Conservation (phyloP, 2,329 filamentous ascomycete genomes). For the Trichoderma asperellum region DNA sequence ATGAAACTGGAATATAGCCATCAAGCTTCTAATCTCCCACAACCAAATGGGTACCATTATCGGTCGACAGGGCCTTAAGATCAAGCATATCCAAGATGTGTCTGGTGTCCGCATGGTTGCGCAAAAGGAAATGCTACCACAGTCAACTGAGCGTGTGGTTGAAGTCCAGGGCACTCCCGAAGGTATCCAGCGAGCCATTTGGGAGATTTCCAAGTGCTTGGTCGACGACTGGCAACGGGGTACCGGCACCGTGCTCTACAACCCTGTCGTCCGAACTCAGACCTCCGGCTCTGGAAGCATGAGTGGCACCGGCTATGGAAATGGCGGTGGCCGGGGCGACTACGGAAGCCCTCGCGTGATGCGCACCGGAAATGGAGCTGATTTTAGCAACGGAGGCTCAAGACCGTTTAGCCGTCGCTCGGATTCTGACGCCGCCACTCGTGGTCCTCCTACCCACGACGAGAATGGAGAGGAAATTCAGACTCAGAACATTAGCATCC, state of each 20-base stretch:
- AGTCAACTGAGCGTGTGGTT: constrained; percentile 97
- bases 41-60: constrained; percentile 99
- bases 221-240: constrained; percentile 98
- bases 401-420: constrained; percentile 77
- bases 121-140: constrained; percentile 99
- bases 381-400: constrained; percentile 81
- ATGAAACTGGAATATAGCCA: constrained; percentile 59
- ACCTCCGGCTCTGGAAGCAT: constrained; percentile 55
- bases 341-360: constrained; percentile 73
- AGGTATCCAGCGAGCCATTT: constrained; percentile 92
- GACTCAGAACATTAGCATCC: constrained; percentile 99
- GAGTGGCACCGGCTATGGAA: constrained; percentile 40
- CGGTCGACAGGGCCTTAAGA: constrained; percentile 92
- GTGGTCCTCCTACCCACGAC: constrained; percentile 84
- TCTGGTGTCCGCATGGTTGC: constrained; percentile 99
- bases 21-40: constrained; percentile 97
- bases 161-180: constrained; percentile 95
- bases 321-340: constrained; percentile 48
- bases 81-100: constrained; percentile 98
- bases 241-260: constrained; percentile 96
- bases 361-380: constrained; percentile 95
- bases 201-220: constrained; percentile 99
- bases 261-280: constrained; percentile 89
- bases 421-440: constrained; percentile 77
- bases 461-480: constrained; percentile 98